Percentiles rank a stretch among this genome's conserved stretches.
Evolutionary conservation across 176 grass and related monocot genomes (phyloP).

Genomic region (Aegilops longissima): DNA sequence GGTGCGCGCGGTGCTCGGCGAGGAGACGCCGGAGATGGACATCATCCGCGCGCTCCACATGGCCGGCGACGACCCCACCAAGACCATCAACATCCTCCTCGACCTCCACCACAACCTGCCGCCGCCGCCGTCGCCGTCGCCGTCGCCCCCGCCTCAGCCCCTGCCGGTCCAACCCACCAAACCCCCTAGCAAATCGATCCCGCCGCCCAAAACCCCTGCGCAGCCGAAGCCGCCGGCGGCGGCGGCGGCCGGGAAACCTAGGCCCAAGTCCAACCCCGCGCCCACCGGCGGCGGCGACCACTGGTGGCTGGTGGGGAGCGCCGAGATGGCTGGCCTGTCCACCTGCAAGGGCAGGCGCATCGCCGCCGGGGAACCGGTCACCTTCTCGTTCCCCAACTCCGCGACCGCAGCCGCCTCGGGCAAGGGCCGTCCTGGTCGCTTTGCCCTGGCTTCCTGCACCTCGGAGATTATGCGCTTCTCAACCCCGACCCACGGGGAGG

Average conservation of each 20-base stretch:
- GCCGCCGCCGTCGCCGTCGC: neutral
- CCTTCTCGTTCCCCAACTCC: conserved; percentile 59
- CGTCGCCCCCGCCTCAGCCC: neutral
- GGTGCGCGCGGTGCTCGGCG: conserved; percentile 78
- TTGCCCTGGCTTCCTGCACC: conserved; percentile 37
- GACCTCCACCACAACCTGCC: conserved; percentile 40
- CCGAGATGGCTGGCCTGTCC: conserved; percentile 68
- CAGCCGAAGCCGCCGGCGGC: neutral
- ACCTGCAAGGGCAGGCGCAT: conserved; percentile 86
- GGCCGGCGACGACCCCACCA: conserved; percentile 73
- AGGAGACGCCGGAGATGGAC: conserved; percentile 75
- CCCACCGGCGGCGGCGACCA: conserved; percentile 26
- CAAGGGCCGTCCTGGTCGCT: conserved; percentile 33
- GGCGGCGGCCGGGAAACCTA: conserved; percentile 37
- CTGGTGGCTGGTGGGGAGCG: conserved; percentile 75
- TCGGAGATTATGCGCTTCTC: conserved; percentile 90
- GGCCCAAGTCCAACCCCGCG: neutral
- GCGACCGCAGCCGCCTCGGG: neutral
- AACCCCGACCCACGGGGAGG: conserved; percentile 57
- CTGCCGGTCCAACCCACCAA: conserved; percentile 7
- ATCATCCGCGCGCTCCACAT: conserved; percentile 91
- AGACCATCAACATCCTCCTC: conserved; percentile 96
- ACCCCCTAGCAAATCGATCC: conserved; percentile 7
- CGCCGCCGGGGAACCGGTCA: conserved; percentile 50
- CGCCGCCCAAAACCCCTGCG: conserved; percentile 14